phyloP scores from a whole-genome alignment of 148 eudicot genomes.

The Salicornia ramosissima region DNA sequence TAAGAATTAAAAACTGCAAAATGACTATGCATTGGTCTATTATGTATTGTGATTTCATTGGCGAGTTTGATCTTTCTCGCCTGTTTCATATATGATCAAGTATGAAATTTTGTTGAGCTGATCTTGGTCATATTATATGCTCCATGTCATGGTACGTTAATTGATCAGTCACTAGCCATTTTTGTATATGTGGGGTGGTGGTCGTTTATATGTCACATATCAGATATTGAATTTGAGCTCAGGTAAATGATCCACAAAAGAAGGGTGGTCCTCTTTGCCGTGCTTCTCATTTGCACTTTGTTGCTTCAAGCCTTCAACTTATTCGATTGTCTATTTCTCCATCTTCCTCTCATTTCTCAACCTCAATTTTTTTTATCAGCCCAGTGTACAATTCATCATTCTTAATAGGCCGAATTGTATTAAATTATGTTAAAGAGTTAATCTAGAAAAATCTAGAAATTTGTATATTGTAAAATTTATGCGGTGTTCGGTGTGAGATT shows the following conservation, averaged over 20 bases:
- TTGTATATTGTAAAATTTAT: too few species aligned
- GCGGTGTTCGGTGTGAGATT: too few species aligned
- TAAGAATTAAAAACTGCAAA: too few species aligned
- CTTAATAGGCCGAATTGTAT: too few species aligned
- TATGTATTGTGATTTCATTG: conserved; percentile 2
- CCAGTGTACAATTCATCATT: not conserved
- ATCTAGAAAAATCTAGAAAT: too few species aligned
- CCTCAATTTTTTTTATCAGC: not conserved
- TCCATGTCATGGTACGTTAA: too few species aligned
- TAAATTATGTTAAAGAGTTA: too few species aligned
- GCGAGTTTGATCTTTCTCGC: conserved; percentile 8
- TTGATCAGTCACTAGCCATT: too few species aligned
- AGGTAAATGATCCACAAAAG: not conserved
- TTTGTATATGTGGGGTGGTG: not conserved
- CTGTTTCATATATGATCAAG: not conserved
- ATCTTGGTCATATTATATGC: too few species aligned
- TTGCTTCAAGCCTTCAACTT: not conserved
- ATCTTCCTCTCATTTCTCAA: not conserved
- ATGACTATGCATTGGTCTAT: not conserved
- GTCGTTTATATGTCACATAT: not conserved
- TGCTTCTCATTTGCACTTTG: not conserved
- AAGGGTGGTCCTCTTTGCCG: not conserved
- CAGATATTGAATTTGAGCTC: not conserved
- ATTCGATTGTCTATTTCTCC: not conserved
- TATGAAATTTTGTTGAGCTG: not conserved